A percentile compares a stretch with the other conserved stretches of the same genome.
Conservation (phyloP, 176 grass and related monocot species). For the Metroxylon sagu region DNA sequence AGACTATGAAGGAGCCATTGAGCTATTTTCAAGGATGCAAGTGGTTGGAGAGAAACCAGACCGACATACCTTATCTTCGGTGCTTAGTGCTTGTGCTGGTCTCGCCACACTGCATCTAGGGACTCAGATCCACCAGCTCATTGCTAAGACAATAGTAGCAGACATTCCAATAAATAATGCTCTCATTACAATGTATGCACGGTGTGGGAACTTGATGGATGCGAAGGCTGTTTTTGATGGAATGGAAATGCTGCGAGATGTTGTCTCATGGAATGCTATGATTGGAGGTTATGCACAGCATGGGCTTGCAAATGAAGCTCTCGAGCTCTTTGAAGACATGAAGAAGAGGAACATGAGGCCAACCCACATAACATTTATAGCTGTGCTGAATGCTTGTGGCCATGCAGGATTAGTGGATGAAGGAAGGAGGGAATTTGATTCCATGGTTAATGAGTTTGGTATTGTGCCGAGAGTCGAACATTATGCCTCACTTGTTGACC, state of each 20-base stretch:
- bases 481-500: constrained; percentile 68
- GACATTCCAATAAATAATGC: constrained; percentile 52
- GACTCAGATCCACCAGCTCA: constrained; percentile 56
- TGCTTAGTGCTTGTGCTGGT: constrained; percentile 54
- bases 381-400: constrained; percentile 59
- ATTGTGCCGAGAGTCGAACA: constrained; percentile 47
- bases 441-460: constrained; percentile 56
- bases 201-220: constrained; percentile 42
- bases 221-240: constrained; percentile 43
- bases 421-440: constrained; percentile 49
- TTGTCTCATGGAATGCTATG: constrained; percentile 59
- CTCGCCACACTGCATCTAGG: constrained; percentile 50
- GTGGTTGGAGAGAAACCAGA: constrained; percentile 38
- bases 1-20: constrained; percentile 29
- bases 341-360: constrained; percentile 30
- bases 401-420: constrained; percentile 53
- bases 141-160: constrained; percentile 51
- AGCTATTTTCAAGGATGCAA: constrained; percentile 50
- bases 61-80: constrained; percentile 56
- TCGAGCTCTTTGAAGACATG: constrained; percentile 53
- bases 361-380: constrained; percentile 58
- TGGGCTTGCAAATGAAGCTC: constrained; percentile 46
- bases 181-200: constrained; percentile 78
- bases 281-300: constrained; percentile 55
- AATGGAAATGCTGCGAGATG: constrained; percentile 44